Base-by-base conservation (phyloP, 768 basidiomycete species). In the Lentinula aciculospora region DNA sequence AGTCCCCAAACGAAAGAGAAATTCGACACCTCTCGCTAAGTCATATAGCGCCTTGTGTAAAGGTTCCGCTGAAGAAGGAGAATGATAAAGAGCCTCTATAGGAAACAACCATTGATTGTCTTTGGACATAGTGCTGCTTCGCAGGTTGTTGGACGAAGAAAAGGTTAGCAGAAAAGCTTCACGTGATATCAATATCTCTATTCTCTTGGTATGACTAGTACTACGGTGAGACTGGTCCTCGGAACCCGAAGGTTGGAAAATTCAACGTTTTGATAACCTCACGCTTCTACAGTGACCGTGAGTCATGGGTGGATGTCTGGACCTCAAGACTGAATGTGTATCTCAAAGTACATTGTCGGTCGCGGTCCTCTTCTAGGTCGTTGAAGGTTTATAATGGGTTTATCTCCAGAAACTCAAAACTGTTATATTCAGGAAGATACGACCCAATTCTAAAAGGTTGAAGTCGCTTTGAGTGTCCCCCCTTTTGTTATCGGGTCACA, bases 1-100 rank as follows among this genome's bases (percentile, higher is more conserved):
- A 31, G 86, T 83, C 31, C 90, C 92, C 53, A 93, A 68, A 55
- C 92, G 86, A 69, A 87, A 92, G 31, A 94, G 78, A 72, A 93
- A 92, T 67, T 94, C 92, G 59, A 93, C 81, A 31, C 92, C 92
- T 70, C 86, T 79, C 37, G 88, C 83, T 55, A 92, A 79, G 64
- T 91, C 89, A 66, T 88, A 87, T 21, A 92, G 76, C 67, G 93
- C 87, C 61, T 81, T 84, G 62, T 84, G 78, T 25, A 88, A 66
- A n/a, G 85, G 74, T 64, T 74, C 44, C 17, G 13, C 74, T 21
- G 70, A 69, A 17, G 84, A 83, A 6, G 90, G 89, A 0, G 86
- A 85, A 29, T 69, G 69, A 47, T 75, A 67, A 17, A 92, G 74
- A 12, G 84, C 78, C 37, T 81, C 75, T 42, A 85, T 61, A 42